Conservation (phyloP, 306 rosid genomes). For the Malus fusca region DNA sequence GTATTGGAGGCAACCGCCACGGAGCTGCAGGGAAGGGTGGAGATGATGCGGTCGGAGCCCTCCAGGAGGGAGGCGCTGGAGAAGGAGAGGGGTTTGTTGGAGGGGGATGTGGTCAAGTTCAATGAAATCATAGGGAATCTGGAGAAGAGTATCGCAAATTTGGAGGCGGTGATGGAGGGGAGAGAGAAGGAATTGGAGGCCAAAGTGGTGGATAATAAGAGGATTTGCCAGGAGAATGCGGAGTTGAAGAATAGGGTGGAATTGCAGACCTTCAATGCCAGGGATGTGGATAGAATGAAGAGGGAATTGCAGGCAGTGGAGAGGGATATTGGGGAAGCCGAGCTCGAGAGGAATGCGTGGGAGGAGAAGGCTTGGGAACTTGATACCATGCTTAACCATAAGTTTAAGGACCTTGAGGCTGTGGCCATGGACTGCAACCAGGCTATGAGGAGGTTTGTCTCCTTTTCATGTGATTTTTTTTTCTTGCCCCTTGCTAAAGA, state of each 20-base stretch:
- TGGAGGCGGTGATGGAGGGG: conserved; percentile 42
- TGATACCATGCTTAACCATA: conserved; percentile 36
- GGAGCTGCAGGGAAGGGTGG: conserved; percentile 31
- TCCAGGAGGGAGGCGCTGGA: conserved; percentile 51
- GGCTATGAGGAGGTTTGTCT: conserved; percentile 50
- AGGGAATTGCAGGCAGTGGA: conserved; percentile 85
- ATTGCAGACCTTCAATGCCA: conserved; percentile 51
- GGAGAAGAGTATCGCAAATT: conserved; percentile 20
- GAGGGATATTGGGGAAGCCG: conserved; percentile 65
- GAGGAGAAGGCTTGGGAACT: conserved; percentile 81
- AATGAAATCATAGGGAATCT: conserved; percentile 49
- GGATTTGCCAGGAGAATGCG: conserved; percentile 53
- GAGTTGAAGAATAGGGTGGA: conserved; percentile 64
- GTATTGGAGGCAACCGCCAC: conserved; percentile 9
- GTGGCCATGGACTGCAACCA: conserved; percentile 72
- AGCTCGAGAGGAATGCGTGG: conserved; percentile 58
- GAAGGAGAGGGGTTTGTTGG: conserved; percentile 48
- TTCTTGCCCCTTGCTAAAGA: not conserved
- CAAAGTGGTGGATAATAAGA: conserved; percentile 40
- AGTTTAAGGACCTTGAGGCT: conserved; percentile 63
- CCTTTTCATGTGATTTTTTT: not conserved
- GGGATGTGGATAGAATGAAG: conserved; percentile 91
- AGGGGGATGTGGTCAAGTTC: conserved; percentile 71
- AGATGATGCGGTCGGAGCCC: conserved; percentile 37
- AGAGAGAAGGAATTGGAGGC: conserved; percentile 62